Base-by-base conservation (phyloP, 768 basidiomycete species). In the Chiua virens region DNA sequence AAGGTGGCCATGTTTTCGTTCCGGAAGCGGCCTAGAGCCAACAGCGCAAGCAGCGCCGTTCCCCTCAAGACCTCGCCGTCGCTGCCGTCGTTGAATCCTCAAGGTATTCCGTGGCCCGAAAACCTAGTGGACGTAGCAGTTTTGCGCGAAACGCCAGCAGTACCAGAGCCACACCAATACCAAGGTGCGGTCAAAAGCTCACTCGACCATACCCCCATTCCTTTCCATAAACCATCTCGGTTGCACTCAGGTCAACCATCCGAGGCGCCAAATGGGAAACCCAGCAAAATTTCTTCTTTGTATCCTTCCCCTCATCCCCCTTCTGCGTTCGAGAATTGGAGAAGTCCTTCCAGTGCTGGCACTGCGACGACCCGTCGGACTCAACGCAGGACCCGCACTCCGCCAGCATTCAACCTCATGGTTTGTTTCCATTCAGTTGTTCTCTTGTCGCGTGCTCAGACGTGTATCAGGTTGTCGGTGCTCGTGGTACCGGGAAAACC, bases 321-420 rank as follows among this genome's bases (percentile, higher is more conserved):
- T 11, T 76, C 82, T 22, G 75, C 82, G 14, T 89, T 88, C 62
- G 84, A 83, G 47, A 79, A 73, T 47, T 75, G 76, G 71, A 79
- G 77, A 65, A 71, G 66, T 42, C 55, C 66, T 4, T 62, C 65
- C 42, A 68, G 62, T 43, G 66, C 65, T 45, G 70, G 74, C 37
- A 63, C 71, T 3, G 57, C 71, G 48, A 72, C 73, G 51, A 34
- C 34, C 15, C 79, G 82, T 58, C 75, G 80, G 49, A 79, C 79
- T 58, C 86, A 88, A 64, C 79, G 85, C 61, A 79, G 86, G 59
- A 73, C 75, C 56, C 79, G 85, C 50, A 69, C 79, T 15, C 79
- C 88, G 14, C 87, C 89, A 7, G 88, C 88, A 3, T 92, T 93
- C 73, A 93, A 93, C 64, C 71, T 93, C 46, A 91, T 92, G 89